phyloP scores from a whole-genome alignment of 2,329 filamentous ascomycete species.

The Beauveria brongniartii region DNA sequence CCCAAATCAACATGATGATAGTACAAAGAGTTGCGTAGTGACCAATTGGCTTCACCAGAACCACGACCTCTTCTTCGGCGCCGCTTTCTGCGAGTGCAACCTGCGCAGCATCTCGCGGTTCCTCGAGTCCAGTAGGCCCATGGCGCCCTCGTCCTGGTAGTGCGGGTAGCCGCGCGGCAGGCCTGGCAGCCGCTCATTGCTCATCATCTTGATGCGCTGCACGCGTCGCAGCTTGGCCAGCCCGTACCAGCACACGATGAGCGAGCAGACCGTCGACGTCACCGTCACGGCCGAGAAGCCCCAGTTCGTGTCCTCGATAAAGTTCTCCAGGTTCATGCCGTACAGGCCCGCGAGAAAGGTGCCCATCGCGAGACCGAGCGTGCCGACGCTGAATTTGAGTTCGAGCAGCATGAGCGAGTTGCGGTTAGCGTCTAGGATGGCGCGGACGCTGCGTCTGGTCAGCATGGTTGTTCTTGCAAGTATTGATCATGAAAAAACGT shows the following conservation, averaged over 20 bases:
- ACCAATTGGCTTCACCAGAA: conserved; percentile 13
- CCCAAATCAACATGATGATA: background rate
- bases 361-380: conserved; percentile 86
- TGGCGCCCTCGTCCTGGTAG: conserved; percentile 40
- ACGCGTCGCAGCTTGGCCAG: conserved; percentile 76
- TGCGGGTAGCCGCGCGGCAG: conserved; percentile 33
- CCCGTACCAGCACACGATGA: conserved; percentile 75
- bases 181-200: conserved; percentile 29
- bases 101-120: conserved; percentile 47
- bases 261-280: conserved; percentile 63
- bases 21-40: background rate
- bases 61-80: conserved; percentile 27
- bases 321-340: conserved; percentile 98
- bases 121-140: conserved; percentile 43
- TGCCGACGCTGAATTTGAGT: conserved; percentile 92
- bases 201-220: conserved; percentile 79
- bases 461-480: background rate
- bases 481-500: conserved; percentile 27
- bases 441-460: conserved; percentile 60
- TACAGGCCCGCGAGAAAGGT: conserved; percentile 98
- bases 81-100: conserved; percentile 41
- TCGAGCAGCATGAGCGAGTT: conserved; percentile 97
- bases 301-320: conserved; percentile 86
- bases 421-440: conserved; percentile 94
- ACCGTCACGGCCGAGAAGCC: conserved; percentile 73